A percentile compares a stretch with the other conserved stretches of the same genome.
phyloP scores from a whole-genome alignment of 1,284 basidiomycete species.

The Xerocomus nothofagi region DNA sequence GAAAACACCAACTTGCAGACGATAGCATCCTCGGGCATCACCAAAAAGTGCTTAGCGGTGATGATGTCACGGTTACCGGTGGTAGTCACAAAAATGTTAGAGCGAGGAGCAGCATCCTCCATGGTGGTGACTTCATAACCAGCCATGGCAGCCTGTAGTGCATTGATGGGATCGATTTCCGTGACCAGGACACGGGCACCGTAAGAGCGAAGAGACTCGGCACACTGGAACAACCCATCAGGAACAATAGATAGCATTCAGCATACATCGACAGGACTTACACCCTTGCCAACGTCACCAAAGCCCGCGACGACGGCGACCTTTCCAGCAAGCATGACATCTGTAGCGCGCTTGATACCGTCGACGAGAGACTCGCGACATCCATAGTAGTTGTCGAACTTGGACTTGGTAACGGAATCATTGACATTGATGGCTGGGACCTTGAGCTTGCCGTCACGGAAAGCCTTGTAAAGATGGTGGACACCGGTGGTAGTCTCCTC shows the following conservation, averaged over 20 bases:
- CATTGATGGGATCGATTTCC: slow-evolving; percentile 99
- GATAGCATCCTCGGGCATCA: slow-evolving; percentile 98
- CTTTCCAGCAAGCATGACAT: slow-evolving; percentile 99
- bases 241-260: not conserved
- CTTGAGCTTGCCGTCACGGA: slow-evolving; percentile 95
- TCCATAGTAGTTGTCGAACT: slow-evolving; percentile 96
- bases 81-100: slow-evolving; percentile 97
- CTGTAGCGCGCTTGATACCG: slow-evolving; percentile 99
- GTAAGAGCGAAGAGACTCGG: slow-evolving; percentile 95
- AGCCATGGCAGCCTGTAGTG: slow-evolving; percentile 98
- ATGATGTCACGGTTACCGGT: slow-evolving; percentile 99
- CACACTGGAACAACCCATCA: slow-evolving; percentile 64
- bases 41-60: slow-evolving; percentile 87
- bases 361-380: slow-evolving; percentile 99
- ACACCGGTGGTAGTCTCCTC: slow-evolving; percentile 99
- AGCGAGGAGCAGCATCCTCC: slow-evolving; percentile 90
- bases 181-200: slow-evolving; percentile 96
- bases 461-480: slow-evolving; percentile 97
- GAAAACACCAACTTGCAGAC: slow-evolving; percentile 82
- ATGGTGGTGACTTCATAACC: slow-evolving; percentile 99
- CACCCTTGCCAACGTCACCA: slow-evolving; percentile 99
- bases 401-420: slow-evolving; percentile 99
- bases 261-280: slow-evolving; percentile 34
- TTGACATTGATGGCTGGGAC: slow-evolving; percentile 99
- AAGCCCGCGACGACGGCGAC: slow-evolving; percentile 98